Base-by-base conservation (phyloP, 2,329 filamentous ascomycete genomes). In the Madurella fahalii region DNA sequence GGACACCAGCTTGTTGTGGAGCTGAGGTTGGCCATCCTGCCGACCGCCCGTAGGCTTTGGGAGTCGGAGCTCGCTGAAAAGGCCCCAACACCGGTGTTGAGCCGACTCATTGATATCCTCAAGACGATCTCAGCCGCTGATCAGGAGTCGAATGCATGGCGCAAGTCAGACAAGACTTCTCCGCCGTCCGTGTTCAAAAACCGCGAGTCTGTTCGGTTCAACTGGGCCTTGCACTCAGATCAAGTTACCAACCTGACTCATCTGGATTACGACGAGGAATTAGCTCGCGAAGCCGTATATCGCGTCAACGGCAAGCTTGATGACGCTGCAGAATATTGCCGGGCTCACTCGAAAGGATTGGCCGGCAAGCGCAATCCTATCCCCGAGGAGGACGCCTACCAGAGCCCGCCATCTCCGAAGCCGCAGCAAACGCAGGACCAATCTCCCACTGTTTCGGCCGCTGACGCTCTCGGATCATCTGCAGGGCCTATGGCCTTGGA, bases 41-140 rank as follows among this genome's bases (percentile, higher is more conserved):
- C 91, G 0, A 82, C 87, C 44, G 80, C 94, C 40, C 81, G 82
- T 53, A 80, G 85, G 45, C 80, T 97, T 30, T 99, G 94, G 95
- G 85, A 90, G 61, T 95, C 91, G 1, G 77, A 84, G 25, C 82
- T 95, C 46, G 83, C 94, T 16, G 90, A 96, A 63, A 92, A 90
- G 64, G 83, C 90, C 1, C 85, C 88, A 2, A 86, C 85, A 20
- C 80, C 84, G 18, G 87, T 92, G 41, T 83, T 94, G 16, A 88
- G 89, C 62, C 86, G 84, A 51, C 76, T 96, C 13, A 83, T 97
- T 56, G 88, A 91, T 32, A 93, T 96, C 45, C 76, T 99, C 54
- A 89, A 89, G 63, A 83, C 83, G 5, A 85, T 95, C 15, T 80
- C 91, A 11, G 80, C 84, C 54, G 87, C 83, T n/a, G 90, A 96